phyloP scores from a whole-genome alignment of 768 basidiomycete species.

The Auriscalpium microsporum region DNA sequence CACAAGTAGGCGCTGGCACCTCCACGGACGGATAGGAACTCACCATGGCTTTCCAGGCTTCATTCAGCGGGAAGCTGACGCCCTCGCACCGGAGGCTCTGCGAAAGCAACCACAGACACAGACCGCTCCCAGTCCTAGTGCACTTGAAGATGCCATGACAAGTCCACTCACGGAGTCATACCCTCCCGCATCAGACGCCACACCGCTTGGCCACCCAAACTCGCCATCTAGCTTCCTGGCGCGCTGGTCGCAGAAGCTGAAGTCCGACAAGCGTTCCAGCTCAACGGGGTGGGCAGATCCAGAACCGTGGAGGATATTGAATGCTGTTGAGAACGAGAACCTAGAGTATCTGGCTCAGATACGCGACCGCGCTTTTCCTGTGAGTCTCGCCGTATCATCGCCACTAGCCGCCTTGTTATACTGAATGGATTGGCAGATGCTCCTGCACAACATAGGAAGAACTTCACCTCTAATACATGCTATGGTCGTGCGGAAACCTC shows the following conservation, averaged over 20 bases:
- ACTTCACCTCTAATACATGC: slow-evolving; percentile 88
- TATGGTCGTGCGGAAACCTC: slow-evolving; percentile 67
- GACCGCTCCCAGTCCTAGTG: slow-evolving; percentile 22
- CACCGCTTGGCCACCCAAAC: not conserved
- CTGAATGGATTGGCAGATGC: slow-evolving; percentile 35
- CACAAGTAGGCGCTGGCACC: slow-evolving; percentile 34
- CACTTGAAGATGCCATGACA: slow-evolving; percentile 10
- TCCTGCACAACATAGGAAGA: slow-evolving; percentile 79
- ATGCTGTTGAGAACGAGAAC: slow-evolving; percentile 81
- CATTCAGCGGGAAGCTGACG: slow-evolving; percentile 62
- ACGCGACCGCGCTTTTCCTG: slow-evolving; percentile 71
- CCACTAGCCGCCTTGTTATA: not conserved
- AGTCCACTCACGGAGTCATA: slow-evolving; percentile 21
- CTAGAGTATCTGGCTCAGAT: slow-evolving; percentile 78
- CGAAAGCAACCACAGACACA: slow-evolving; percentile 38
- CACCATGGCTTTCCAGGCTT: slow-evolving; percentile 37
- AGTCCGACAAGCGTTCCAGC: slow-evolving; percentile 5
- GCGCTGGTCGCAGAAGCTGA: not conserved
- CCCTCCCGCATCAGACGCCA: not conserved
- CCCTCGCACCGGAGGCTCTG: slow-evolving; percentile 47
- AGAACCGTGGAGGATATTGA: slow-evolving; percentile 60
- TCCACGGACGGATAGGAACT: not conserved
- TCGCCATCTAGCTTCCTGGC: not conserved
- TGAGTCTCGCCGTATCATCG: slow-evolving; percentile 28
- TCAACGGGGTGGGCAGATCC: not conserved